Conservation (phyloP, 164 flowering plant species). For the Warburgia ugandensis region DNA sequence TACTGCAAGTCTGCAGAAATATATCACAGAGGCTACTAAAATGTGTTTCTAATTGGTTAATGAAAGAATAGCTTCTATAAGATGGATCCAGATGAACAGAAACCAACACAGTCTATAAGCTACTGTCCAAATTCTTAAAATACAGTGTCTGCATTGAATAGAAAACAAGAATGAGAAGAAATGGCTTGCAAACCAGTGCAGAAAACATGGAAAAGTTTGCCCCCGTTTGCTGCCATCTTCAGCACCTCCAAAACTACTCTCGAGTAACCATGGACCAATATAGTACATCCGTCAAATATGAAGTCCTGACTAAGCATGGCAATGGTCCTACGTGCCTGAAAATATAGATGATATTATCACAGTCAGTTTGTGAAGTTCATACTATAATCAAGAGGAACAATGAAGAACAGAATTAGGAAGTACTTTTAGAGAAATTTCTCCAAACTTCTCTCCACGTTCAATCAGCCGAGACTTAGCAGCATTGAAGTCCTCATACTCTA, state of each 20-base stretch:
- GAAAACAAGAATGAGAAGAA: neutral
- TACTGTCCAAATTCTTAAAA: neutral
- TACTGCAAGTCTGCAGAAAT: too few species aligned
- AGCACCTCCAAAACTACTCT: constrained; percentile 88
- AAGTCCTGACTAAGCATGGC: constrained; percentile 96
- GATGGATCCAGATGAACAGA: too few species aligned
- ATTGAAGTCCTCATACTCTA: constrained; percentile 86
- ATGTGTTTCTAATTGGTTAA: neutral
- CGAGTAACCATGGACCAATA: constrained; percentile 97
- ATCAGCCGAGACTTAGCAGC: constrained; percentile 90
- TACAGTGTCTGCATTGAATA: neutral
- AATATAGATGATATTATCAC: neutral
- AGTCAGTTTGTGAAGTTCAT: neutral
- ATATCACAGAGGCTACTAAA: neutral
- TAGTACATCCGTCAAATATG: constrained; percentile 93
- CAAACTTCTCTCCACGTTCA: constrained; percentile 96
- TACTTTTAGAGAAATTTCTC: constrained; percentile 92
- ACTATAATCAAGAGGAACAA: neutral
- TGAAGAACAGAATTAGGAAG: constrained; percentile 7
- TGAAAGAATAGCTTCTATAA: too few species aligned
- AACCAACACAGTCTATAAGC: too few species aligned
- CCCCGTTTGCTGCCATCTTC: constrained; percentile 73
- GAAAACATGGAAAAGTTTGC: constrained; percentile 79
- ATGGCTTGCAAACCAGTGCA: constrained; percentile 68
- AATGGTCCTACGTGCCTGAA: constrained; percentile 85